Evolutionary conservation across 1,284 basidiomycete genomes (phyloP).

Genomic region (Ustilago vetiveriae): DNA sequence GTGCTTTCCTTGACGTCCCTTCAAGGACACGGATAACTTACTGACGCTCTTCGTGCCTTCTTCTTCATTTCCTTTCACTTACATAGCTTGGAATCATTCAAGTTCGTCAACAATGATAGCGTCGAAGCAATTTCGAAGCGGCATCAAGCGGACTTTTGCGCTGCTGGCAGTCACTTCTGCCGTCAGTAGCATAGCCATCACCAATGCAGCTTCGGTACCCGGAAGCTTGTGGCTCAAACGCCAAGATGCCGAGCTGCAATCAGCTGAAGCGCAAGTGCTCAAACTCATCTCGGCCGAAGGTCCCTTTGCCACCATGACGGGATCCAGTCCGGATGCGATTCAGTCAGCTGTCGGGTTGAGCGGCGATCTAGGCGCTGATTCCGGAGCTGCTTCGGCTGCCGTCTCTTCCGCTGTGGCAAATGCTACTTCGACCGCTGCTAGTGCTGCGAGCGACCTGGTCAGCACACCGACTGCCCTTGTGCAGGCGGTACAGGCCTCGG

Average conservation of each 20-base stretch:
- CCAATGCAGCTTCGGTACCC: conserved; percentile 8
- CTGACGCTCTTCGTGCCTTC: too few relatives aligned
- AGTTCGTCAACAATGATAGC: not conserved
- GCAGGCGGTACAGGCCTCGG: conserved; percentile 19
- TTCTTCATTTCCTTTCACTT: too few relatives aligned
- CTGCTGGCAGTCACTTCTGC: conserved; percentile 17
- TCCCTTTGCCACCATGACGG: conserved; percentile 30
- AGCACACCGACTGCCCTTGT: not conserved
- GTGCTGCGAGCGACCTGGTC: not conserved
- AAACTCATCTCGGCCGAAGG: conserved; percentile 36
- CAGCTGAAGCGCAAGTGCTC: conserved; percentile 11
- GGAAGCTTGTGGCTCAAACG: conserved; percentile 23
- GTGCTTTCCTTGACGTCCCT: too few relatives aligned
- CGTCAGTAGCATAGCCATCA: not conserved
- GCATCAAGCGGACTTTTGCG: conserved; percentile 4
- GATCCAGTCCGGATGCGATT: conserved; percentile 18
- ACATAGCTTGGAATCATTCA: too few relatives aligned
- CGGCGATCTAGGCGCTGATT: conserved; percentile 16
- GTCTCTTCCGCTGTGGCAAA: conserved; percentile 2
- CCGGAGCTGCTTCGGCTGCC: not conserved
- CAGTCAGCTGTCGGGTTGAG: conserved; percentile 32
- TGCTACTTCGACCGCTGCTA: not conserved
- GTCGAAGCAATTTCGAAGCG: not conserved
- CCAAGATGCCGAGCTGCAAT: conserved; percentile 2
- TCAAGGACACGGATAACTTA: too few relatives aligned